Percentiles rank a stretch among this genome's conserved stretches.
phyloP scores from a whole-genome alignment of 2,329 filamentous ascomycete species.

The Ambrosiella cleistominuta region DNA sequence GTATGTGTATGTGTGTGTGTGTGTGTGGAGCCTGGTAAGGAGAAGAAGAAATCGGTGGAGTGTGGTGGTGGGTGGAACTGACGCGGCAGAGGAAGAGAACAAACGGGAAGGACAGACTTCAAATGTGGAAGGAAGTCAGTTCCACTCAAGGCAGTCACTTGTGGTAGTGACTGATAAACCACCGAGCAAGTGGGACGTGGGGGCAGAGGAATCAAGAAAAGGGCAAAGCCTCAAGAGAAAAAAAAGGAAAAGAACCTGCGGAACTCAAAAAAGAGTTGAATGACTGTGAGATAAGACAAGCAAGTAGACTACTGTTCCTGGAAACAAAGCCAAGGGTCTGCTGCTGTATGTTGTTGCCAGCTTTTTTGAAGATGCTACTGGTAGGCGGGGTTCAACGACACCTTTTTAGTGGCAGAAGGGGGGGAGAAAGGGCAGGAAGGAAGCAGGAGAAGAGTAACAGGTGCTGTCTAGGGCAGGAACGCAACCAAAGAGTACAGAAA shows the following conservation, averaged over 20 bases:
- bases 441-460: background rate
- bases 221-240: background rate
- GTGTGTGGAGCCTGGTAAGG: too few species aligned
- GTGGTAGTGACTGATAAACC: background rate
- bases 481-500: background rate
- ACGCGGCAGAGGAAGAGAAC: background rate
- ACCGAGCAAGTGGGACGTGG: background rate
- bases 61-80: background rate
- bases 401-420: background rate
- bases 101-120: background rate
- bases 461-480: background rate
- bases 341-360: background rate
- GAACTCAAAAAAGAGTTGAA: background rate
- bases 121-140: too few species aligned
- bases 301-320: background rate
- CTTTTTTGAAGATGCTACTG: background rate
- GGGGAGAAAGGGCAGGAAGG: background rate
- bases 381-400: background rate
- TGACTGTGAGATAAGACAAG: background rate
- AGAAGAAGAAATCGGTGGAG: background rate
- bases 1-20: too few species aligned
- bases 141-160: background rate
- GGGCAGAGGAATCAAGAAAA: background rate
- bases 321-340: background rate
- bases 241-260: background rate